Conservation (phyloP, 768 basidiomycete genomes). For the Austroboletus eburneus region DNA sequence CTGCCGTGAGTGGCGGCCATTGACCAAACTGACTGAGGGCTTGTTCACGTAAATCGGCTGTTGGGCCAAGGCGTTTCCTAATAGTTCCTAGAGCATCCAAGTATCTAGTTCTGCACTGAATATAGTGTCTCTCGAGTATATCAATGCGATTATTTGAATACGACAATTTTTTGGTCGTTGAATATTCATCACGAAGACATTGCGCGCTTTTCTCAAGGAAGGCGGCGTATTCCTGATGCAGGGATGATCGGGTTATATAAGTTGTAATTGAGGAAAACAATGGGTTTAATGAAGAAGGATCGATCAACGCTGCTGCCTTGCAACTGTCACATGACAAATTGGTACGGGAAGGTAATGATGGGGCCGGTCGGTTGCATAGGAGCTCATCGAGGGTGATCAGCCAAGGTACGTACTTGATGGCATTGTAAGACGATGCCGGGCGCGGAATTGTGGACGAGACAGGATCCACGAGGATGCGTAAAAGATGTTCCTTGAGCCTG, state of each 20-base stretch:
- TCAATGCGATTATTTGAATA: not conserved
- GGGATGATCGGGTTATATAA: not conserved
- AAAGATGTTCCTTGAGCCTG: slow-evolving; percentile 2
- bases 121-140: not conserved
- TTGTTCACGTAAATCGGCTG: not conserved
- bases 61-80: not conserved
- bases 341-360: not conserved
- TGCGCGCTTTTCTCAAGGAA: not conserved
- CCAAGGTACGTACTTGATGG: not conserved
- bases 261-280: not conserved
- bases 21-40: not conserved
- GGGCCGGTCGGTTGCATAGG: not conserved
- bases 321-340: not conserved
- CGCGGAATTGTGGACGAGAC: not conserved
- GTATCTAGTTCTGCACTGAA: not conserved
- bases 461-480: not conserved
- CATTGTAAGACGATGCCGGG: not conserved
- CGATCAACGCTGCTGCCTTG: not conserved
- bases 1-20: not conserved
- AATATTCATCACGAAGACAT: not conserved
- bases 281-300: not conserved
- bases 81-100: not conserved
- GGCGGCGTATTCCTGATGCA: not conserved
- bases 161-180: no score
- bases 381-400: not conserved